Conservation (phyloP, 2,329 filamentous ascomycete genomes). For the Aspergillus niger region DNA sequence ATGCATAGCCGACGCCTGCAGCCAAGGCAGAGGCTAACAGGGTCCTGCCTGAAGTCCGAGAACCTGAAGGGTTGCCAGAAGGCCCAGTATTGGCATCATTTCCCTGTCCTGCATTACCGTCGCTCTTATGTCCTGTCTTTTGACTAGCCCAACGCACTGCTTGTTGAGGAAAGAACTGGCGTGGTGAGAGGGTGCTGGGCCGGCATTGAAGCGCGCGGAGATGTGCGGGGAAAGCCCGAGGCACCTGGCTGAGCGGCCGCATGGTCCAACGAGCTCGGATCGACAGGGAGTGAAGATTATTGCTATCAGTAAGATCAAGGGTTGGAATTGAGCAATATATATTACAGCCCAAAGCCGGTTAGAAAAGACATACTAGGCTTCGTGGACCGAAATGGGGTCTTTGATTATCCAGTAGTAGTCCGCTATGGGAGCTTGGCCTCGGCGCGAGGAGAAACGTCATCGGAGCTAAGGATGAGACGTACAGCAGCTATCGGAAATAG, state of each 20-base stretch:
- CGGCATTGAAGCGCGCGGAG: slow-evolving; percentile 28
- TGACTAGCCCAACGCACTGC: slow-evolving; percentile 25
- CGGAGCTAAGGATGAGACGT: slow-evolving; percentile 17
- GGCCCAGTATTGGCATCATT: slow-evolving; percentile 20
- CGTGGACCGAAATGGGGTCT: not conserved
- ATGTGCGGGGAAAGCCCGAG: slow-evolving; percentile 30
- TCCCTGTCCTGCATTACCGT: slow-evolving; percentile 11
- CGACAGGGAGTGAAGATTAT: not conserved
- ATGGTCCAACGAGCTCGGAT: slow-evolving; percentile 18
- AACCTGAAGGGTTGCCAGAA: slow-evolving; percentile 24
- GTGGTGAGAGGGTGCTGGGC: slow-evolving; percentile 20
- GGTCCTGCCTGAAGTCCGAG: slow-evolving; percentile 51
- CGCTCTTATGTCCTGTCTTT: not conserved
- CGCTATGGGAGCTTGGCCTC: not conserved
- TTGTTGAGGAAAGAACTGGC: slow-evolving; percentile 8
- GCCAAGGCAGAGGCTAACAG: slow-evolving; percentile 53
- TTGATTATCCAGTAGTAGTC: not conserved
- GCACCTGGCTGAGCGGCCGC: slow-evolving; percentile 23
- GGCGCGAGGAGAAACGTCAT: slow-evolving; percentile 13
- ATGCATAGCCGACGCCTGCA: slow-evolving; percentile 55
- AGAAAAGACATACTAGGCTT: not conserved
- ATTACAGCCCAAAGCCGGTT: not conserved
- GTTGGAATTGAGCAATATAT: not conserved
- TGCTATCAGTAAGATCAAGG: not conserved
- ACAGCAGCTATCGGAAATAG: slow-evolving; percentile 15